These are phyloP conservation scores for Mikania micrantha DNA, from an alignment of 129 eudicot genomes.

Conservation along the genomic window DNA sequence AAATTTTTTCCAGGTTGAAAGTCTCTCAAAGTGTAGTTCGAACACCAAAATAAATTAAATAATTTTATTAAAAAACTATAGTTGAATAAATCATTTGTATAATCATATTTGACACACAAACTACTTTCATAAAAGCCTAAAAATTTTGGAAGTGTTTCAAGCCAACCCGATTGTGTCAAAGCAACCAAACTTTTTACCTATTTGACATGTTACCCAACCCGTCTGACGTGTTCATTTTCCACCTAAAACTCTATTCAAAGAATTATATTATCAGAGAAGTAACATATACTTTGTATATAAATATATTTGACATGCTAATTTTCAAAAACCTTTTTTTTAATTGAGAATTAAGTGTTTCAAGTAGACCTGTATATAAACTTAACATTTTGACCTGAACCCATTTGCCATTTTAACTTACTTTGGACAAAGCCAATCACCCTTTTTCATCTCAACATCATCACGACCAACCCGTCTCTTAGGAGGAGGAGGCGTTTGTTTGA, in stretches of 20 bases:
- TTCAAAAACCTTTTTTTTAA: background rate
- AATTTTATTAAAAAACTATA: background rate
- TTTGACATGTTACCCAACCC: background rate
- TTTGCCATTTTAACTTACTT: slow-evolving; percentile 45
- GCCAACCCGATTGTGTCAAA: too few species aligned
- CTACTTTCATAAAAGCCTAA: background rate
- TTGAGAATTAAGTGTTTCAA: background rate
- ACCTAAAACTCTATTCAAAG: background rate
- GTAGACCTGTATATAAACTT: background rate
- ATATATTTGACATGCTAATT: background rate
- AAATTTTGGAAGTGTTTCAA: background rate
- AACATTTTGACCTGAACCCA: background rate
- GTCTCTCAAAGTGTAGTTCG: too few species aligned
- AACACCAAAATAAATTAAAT: too few species aligned
- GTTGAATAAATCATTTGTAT: background rate
- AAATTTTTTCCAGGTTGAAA: too few species aligned
- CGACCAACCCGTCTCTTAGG: slow-evolving; percentile 88
- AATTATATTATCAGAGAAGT: background rate
- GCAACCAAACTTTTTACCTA: background rate
- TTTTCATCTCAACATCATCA: slow-evolving; percentile 94
- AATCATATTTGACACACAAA: background rate
- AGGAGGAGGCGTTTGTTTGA: slow-evolving; percentile 95
- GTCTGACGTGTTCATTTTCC: background rate
- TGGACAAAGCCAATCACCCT: slow-evolving; percentile 96
- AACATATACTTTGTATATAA: background rate